Evolutionary conservation across 73 alveolate genomes (phyloP).

Genomic region (Paramecium biaurelia): DNA sequence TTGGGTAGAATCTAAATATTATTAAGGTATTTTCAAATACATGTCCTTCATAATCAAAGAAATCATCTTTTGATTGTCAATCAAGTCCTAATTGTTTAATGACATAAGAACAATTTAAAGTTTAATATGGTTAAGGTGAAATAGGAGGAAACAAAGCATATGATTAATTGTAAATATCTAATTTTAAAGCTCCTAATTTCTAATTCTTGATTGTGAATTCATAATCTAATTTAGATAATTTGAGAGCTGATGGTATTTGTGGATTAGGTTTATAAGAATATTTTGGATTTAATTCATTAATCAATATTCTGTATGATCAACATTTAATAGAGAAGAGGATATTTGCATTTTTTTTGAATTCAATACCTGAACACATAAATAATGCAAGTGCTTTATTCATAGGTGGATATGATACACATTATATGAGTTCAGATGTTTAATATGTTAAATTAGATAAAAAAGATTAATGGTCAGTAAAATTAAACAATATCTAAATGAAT

Average conservation of each 20-base stretch:
- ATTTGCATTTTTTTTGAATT: not conserved
- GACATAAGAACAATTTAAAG: not conserved
- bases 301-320: not conserved
- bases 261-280: not conserved
- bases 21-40: not conserved
- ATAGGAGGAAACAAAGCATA: not conserved
- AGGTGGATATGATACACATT: not conserved
- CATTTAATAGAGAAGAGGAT: not conserved
- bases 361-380: not conserved
- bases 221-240: not conserved
- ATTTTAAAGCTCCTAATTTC: not conserved
- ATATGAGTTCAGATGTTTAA: not conserved
- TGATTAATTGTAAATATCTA: not conserved
- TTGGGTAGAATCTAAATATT: not conserved
- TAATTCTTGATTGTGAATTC: not conserved
- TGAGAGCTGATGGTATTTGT: constrained; percentile 11
- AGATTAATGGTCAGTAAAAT: not conserved
- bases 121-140: not conserved
- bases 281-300: not conserved
- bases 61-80: not conserved
- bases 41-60: not conserved
- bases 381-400: not conserved
- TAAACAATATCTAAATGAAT: not conserved
- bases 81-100: not conserved
- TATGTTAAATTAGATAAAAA: not conserved